Base-by-base conservation (phyloP, 345 rosid genomes). In the Euphorbia lathyris region DNA sequence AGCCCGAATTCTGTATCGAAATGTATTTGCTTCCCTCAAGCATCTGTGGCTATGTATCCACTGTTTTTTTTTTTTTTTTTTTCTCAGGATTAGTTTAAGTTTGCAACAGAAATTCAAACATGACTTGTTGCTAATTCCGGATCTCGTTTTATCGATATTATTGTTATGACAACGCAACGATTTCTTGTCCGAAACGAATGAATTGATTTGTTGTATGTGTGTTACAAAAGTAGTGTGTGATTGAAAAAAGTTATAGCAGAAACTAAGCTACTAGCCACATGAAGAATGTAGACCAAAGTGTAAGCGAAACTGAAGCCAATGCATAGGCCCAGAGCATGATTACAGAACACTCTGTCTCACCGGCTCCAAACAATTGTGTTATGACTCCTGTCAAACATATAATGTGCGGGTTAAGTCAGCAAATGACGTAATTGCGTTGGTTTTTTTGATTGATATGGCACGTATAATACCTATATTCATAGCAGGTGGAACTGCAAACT, bases 401-500 rank as follows among this genome's bases (percentile, higher is more conserved):
- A 13, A 38, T 9, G 9, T 22, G 29, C 19, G 27, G 13, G 19
- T 9, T 40, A 5, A 40, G 6, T 40, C 6, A 40, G 43, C 43
- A 9, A 40, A 40, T 2, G 6, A 5, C 10, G 43, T 40, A 2
- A 9, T 9, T 8, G 43, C 6, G 43, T 4, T 40, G 43, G 43
- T 40, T 40, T 17, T 12, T 50, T 0, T 2, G 52, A 48, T 50
- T 5, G 1, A 19, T 26, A 4, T 32, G n/a, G n/a, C n/a, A n/a
- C n/a, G n/a, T 25, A 58, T 12, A 4, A 20, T 80, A 85, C 81
- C 88, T 65, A 80, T 63, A 67, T 80, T 80, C 83, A 76, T 79
- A 9, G 92, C 96, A 19, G 96, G 96, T 12, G 96, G 96, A 26
- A 89, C 81, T 7, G 87, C 85, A 69, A 77, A 87, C 47, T 89